Conservation (phyloP, 345 rosid genomes). For the Citrus reticulata region DNA sequence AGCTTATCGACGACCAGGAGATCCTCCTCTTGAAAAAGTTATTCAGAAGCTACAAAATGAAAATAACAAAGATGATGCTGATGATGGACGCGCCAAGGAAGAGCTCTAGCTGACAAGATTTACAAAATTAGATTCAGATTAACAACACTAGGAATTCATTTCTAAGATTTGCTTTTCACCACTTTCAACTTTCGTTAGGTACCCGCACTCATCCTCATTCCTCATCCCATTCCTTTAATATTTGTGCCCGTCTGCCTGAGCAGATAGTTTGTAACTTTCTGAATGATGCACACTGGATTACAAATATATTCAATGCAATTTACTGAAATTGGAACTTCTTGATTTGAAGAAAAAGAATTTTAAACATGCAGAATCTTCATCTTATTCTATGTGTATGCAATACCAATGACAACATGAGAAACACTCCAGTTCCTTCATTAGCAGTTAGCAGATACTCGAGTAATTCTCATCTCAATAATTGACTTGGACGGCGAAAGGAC, state of each 20-base stretch:
- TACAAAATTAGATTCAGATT: neutral
- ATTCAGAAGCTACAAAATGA: slow-evolving; percentile 37
- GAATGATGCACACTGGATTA: no score
- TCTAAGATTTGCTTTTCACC: neutral
- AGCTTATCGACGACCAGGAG: slow-evolving; percentile 71
- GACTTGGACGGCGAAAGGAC: neutral
- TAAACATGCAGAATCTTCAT: neutral
- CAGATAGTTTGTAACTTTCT: no score
- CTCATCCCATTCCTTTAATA: neutral
- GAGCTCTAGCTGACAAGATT: slow-evolving; percentile 42
- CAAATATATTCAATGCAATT: no score
- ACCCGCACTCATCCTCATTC: no score
- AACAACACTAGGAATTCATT: neutral
- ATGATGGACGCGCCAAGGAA: slow-evolving; percentile 26
- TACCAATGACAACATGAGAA: neutral
- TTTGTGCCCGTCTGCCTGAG: no score
- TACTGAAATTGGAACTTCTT: neutral
- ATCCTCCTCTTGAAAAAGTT: slow-evolving; percentile 74
- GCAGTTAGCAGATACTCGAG: neutral
- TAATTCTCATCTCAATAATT: neutral
- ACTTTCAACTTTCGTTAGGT: no score
- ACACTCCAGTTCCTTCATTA: neutral
- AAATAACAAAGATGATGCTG: slow-evolving; percentile 18
- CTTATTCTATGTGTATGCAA: neutral
- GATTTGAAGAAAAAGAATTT: neutral